Evolutionary conservation across 2,329 filamentous ascomycete genomes (phyloP).

Genomic region (Neofusicoccum umdonicola): DNA sequence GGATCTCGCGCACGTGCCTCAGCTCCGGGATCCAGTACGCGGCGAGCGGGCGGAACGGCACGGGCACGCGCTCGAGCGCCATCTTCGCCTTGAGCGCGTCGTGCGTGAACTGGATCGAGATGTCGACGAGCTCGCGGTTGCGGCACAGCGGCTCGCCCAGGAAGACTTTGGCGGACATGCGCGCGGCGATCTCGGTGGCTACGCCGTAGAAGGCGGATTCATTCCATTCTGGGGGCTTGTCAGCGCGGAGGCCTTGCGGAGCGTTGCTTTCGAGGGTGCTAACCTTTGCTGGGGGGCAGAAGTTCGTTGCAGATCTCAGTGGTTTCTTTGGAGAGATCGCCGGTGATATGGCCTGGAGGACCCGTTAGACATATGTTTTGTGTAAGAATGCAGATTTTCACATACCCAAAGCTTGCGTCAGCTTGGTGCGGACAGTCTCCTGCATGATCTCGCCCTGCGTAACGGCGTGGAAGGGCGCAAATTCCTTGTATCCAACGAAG

Average conservation of each 20-base stretch:
- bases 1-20: conserved; percentile 29
- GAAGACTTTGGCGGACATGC: conserved; percentile 42
- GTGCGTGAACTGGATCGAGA: conserved; percentile 34
- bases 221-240: conserved; percentile 16
- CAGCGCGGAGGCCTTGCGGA: not conserved
- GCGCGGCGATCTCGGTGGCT: conserved; percentile 36
- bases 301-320: not conserved
- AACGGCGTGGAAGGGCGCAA: not conserved
- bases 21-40: conserved; percentile 35
- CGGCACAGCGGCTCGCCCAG: conserved; percentile 37
- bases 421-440: not conserved
- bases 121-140: conserved; percentile 40
- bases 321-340: not conserved
- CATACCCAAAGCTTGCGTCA: not conserved
- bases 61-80: conserved; percentile 35
- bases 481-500: not conserved
- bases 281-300: not conserved
- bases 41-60: conserved; percentile 32
- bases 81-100: conserved; percentile 34
- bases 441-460: conserved; percentile 3
- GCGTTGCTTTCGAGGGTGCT: not conserved
- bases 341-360: not conserved
- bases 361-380: not conserved
- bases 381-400: too few relatives aligned
- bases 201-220: conserved; percentile 22